These are phyloP conservation scores for Trichoderma atrobrunneum DNA, from an alignment of 2,329 filamentous ascomycete species.

Conservation along the genomic window DNA sequence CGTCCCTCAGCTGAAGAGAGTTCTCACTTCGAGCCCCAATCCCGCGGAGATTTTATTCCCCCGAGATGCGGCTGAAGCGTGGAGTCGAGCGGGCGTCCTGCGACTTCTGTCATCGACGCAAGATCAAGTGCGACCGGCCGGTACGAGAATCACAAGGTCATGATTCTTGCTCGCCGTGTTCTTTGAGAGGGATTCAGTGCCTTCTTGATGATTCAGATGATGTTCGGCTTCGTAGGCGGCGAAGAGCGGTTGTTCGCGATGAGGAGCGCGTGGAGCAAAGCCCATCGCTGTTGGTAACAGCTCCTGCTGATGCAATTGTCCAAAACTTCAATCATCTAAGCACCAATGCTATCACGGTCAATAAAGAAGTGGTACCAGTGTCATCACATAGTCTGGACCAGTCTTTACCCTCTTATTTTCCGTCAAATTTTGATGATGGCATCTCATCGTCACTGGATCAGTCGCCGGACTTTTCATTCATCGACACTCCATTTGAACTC, in stretches of 20 bases:
- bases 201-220: not conserved
- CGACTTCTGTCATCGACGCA: conserved; percentile 7
- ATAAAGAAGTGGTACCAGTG: no score
- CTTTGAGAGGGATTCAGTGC: not conserved
- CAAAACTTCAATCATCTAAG: not conserved
- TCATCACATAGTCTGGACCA: not conserved
- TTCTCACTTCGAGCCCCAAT: not conserved
- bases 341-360: not conserved
- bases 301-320: no score
- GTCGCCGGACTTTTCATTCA: not conserved
- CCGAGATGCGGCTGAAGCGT: not conserved
- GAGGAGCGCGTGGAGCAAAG: not conserved
- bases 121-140: conserved; percentile 9
- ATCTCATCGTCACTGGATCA: not conserved
- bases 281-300: not conserved
- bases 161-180: not conserved
- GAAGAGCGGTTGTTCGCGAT: not conserved
- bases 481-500: conserved; percentile 1
- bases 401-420: not conserved
- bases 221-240: conserved; percentile 4
- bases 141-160: not conserved
- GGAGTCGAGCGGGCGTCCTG: conserved; percentile 7
- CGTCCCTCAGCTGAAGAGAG: not conserved
- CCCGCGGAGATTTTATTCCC: not conserved
- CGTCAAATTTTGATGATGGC: not conserved